Evolutionary conservation across 176 grass and related monocot genomes (phyloP).

Genomic region (barley (Hordeum vulgare)): MorexV3_pseudomolecules_assembly NC_058524.1:156482068-156482567

Average conservation of each 20-base stretch:
- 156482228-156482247: background rate
- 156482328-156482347: background rate
- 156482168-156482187: background rate
- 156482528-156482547: slow-evolving; percentile 24
- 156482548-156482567: slow-evolving; percentile 32
- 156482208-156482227: background rate
- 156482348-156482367: background rate
- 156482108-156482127: background rate
- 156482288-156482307: too few relatives aligned
- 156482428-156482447: background rate
- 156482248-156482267: background rate
- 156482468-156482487: slow-evolving; percentile 13
- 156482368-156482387: background rate
- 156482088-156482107: background rate
- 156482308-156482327: too few relatives aligned
- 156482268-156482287: too few relatives aligned
- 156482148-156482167: background rate
- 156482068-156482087: background rate
- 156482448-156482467: background rate
- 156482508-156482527: slow-evolving; percentile 8
- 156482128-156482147: background rate
- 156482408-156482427: background rate
- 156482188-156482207: background rate
- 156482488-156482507: slow-evolving; percentile 1
- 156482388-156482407: background rate